Percentiles rank a stretch among this genome's conserved stretches.
Evolutionary conservation across 2,329 filamentous ascomycete species (phyloP).

Genomic region (Aspergillus calidoustus): DNA sequence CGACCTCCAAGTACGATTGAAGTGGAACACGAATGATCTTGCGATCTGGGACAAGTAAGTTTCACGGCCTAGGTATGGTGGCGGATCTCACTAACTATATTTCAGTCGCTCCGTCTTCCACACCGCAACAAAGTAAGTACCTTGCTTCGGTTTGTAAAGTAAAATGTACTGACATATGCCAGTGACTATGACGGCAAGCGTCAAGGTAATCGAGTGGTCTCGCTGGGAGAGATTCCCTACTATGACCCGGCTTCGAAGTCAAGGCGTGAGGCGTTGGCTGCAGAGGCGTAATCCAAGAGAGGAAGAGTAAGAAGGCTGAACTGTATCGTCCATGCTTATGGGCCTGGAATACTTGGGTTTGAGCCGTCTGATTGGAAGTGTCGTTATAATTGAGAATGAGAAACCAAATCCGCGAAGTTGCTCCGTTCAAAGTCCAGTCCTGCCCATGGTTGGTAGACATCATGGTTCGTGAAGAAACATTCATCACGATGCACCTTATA

Average conservation of each 20-base stretch:
- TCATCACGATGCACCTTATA: background rate
- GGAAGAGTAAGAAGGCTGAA: background rate
- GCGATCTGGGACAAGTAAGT: slow-evolving; percentile 21
- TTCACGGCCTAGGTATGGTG: background rate
- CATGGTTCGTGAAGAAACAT: too few relatives aligned
- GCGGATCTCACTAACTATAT: background rate
- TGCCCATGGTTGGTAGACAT: background rate
- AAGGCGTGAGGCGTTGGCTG: background rate
- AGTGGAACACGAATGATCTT: slow-evolving; percentile 13
- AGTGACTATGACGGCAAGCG: slow-evolving; percentile 10
- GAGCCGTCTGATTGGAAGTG: too few relatives aligned
- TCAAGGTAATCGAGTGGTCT: slow-evolving; percentile 7
- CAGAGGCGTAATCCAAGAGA: background rate
- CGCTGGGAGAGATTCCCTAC: slow-evolving; percentile 8
- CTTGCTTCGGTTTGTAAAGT: too few relatives aligned
- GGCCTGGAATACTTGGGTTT: too few relatives aligned
- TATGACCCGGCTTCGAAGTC: slow-evolving; percentile 9
- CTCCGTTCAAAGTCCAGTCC: background rate
- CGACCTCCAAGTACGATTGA: slow-evolving; percentile 13
- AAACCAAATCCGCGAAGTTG: background rate
- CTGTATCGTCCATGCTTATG: background rate
- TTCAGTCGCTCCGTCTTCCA: slow-evolving; percentile 13
- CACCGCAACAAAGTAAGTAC: slow-evolving; percentile 9
- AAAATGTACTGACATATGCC: background rate
- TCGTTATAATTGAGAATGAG: background rate